phyloP scores from a whole-genome alignment of 2,329 filamentous ascomycete genomes.

The Penicillium sp. region DNA sequence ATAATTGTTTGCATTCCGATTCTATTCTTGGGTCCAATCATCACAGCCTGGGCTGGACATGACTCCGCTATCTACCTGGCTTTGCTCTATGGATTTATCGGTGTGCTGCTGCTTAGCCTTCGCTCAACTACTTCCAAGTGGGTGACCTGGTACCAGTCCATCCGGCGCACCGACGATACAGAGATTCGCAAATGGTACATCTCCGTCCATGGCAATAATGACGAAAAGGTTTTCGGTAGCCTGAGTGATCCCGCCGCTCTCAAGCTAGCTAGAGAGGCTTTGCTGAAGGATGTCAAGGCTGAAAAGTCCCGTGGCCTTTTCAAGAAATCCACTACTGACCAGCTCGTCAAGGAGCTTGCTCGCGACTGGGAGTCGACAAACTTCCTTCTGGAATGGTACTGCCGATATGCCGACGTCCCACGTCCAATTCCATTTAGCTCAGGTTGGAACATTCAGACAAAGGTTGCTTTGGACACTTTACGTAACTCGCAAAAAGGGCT shows the following conservation, averaged over 20 bases:
- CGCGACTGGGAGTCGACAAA: slow-evolving; percentile 53
- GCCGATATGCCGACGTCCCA: slow-evolving; percentile 47
- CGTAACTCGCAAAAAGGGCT: slow-evolving; percentile 55
- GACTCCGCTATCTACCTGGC: slow-evolving; percentile 58
- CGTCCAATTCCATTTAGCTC: slow-evolving; percentile 55
- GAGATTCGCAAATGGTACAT: slow-evolving; percentile 44
- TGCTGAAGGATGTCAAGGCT: slow-evolving; percentile 46
- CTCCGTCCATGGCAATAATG: slow-evolving; percentile 29
- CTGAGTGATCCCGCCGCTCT: slow-evolving; percentile 51
- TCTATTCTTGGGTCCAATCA: slow-evolving; percentile 56
- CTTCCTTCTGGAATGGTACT: slow-evolving; percentile 56
- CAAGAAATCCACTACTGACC: slow-evolving; percentile 43
- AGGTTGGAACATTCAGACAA: slow-evolving; percentile 58
- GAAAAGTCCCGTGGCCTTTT: slow-evolving; percentile 47
- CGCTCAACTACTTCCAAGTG: slow-evolving; percentile 57
- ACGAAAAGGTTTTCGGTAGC: slow-evolving; percentile 42
- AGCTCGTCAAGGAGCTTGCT: slow-evolving; percentile 51
- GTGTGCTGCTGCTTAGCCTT: slow-evolving; percentile 52
- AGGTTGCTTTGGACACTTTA: slow-evolving; percentile 54
- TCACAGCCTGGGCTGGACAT: slow-evolving; percentile 53
- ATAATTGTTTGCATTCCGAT: slow-evolving; percentile 57
- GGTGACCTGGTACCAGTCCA: slow-evolving; percentile 54
- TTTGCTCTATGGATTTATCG: slow-evolving; percentile 54
- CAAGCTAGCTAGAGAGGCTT: slow-evolving; percentile 46
- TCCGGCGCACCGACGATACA: slow-evolving; percentile 39